Conservation (phyloP, 2,329 filamentous ascomycete genomes). For the Akanthomyces muscarius region DNA sequence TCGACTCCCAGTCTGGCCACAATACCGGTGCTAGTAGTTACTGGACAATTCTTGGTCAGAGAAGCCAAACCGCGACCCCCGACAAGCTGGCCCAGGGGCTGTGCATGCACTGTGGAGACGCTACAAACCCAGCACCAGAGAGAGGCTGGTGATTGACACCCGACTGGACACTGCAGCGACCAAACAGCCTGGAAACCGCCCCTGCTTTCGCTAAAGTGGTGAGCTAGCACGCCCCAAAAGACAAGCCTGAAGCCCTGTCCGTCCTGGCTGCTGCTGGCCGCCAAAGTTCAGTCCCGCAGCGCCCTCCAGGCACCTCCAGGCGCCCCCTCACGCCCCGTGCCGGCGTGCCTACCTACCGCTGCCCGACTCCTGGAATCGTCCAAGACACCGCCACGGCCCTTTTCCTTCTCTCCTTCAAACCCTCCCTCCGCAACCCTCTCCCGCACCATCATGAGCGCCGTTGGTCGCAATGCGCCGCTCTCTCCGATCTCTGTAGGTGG, state of each 20-base stretch:
- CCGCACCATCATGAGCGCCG: slow-evolving; percentile 53
- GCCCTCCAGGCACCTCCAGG: not conserved
- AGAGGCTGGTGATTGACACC: not conserved
- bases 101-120: slow-evolving; percentile 4
- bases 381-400: slow-evolving; percentile 21
- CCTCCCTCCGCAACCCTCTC: slow-evolving; percentile 26
- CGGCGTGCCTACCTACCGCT: slow-evolving; percentile 14
- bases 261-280: not conserved
- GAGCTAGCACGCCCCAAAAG: not conserved
- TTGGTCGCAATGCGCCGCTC: slow-evolving; percentile 66
- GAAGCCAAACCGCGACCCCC: not conserved
- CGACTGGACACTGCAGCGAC: too few relatives aligned
- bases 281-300: not conserved
- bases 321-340: not conserved
- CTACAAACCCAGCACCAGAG: not conserved
- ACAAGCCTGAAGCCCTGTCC: not conserved
- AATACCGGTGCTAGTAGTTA: not conserved
- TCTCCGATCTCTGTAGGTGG: slow-evolving; percentile 80
- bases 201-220: too few relatives aligned
- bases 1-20: not conserved
- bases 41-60: not conserved
- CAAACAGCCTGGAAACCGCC: too few relatives aligned
- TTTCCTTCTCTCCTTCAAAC: slow-evolving; percentile 16
- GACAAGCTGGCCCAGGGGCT: not conserved
- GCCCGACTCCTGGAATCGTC: slow-evolving; percentile 15